These are phyloP conservation scores for Triangularia setosa DNA, from an alignment of 2,329 filamentous ascomycete species.

Conservation along the genomic window DNA sequence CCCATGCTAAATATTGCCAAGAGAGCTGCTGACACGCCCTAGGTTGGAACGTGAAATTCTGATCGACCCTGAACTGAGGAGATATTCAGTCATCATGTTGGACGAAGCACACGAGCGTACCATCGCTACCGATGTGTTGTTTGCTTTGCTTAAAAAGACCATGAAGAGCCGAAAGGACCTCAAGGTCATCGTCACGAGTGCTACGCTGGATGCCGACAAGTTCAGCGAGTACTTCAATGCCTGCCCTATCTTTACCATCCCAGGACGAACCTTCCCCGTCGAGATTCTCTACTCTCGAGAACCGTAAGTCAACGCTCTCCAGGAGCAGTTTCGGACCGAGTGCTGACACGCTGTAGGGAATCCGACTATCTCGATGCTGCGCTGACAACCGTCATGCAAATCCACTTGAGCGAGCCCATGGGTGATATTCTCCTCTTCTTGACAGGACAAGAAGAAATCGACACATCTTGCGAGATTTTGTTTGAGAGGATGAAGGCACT, in stretches of 20 bases:
- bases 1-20: neutral
- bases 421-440: constrained; percentile 97
- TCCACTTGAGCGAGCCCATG: constrained; percentile 85
- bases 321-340: neutral
- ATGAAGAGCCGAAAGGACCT: constrained; percentile 80
- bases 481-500: constrained; percentile 95
- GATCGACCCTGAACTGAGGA: constrained; percentile 80
- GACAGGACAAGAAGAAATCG: constrained; percentile 96
- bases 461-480: constrained; percentile 87
- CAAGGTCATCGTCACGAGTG: constrained; percentile 94
- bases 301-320: constrained; percentile 41
- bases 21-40: neutral
- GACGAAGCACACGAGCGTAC: constrained; percentile 98
- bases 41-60: constrained; percentile 84
- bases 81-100: constrained; percentile 96
- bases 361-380: constrained; percentile 93
- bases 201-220: constrained; percentile 94
- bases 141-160: constrained; percentile 91
- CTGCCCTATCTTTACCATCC: constrained; percentile 94
- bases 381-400: constrained; percentile 96
- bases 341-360: constrained; percentile 45
- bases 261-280: constrained; percentile 90
- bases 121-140: constrained; percentile 91
- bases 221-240: constrained; percentile 96
- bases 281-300: constrained; percentile 94